Conservation (phyloP, 2,329 filamentous ascomycete genomes). For the Chalara sp. region DNA sequence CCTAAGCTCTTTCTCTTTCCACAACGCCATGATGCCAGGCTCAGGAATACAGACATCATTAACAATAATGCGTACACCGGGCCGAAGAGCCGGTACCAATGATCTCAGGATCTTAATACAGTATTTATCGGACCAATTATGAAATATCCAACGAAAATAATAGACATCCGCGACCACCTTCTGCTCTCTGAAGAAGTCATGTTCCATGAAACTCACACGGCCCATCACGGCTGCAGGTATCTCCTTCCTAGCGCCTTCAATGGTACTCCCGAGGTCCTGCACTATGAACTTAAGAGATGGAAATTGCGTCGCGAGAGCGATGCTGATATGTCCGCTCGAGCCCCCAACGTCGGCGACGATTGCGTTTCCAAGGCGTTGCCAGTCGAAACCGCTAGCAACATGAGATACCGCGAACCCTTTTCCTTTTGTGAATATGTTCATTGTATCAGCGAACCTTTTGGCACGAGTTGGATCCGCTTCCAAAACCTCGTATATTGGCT, state of each 20-base stretch:
- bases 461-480: constrained; percentile 2
- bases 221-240: constrained; percentile 8
- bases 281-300: constrained; percentile 22
- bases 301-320: constrained; percentile 13
- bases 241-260: constrained; percentile 7
- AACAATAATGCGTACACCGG: constrained; percentile 29
- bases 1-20: constrained; percentile 4
- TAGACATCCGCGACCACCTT: constrained; percentile 33
- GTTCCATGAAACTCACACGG: constrained; percentile 25
- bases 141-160: constrained; percentile 39
- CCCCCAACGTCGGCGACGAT: constrained; percentile 20
- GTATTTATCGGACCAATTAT: constrained; percentile 40
- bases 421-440: constrained; percentile 5
- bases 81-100: constrained; percentile 34
- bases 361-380: constrained; percentile 2
- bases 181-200: constrained; percentile 35
- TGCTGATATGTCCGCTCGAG: constrained; percentile 18
- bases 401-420: constrained; percentile 1
- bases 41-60: constrained; percentile 5
- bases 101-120: constrained; percentile 28
- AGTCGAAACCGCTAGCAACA: constrained; percentile 9
- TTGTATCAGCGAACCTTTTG: constrained; percentile 4
- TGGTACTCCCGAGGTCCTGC: constrained; percentile 30
- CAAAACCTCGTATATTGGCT: constrained; percentile 3
- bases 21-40: not conserved